phyloP scores from a whole-genome alignment of 2,329 filamentous ascomycete genomes.

The Geosmithia flava region DNA sequence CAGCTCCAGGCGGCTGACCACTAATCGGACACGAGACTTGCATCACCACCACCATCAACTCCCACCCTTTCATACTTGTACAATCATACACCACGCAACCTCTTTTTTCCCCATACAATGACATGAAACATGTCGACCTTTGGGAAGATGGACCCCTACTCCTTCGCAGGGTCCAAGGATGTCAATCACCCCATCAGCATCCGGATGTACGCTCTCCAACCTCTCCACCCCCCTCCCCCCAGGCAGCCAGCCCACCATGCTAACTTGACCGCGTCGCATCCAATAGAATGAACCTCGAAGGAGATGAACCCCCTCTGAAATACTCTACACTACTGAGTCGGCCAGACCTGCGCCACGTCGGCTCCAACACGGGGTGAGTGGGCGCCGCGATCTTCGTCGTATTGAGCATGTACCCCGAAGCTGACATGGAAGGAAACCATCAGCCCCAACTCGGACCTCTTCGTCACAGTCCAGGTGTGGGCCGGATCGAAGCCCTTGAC shows the following conservation, averaged over 20 bases:
- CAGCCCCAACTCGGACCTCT: slow-evolving; percentile 76
- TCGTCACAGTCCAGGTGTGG: slow-evolving; percentile 88
- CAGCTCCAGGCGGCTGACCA: too few relatives aligned
- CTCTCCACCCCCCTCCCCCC: neutral
- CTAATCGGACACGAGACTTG: too few relatives aligned
- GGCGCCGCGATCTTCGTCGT: neutral
- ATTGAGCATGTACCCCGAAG: neutral
- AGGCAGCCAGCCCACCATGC: slow-evolving; percentile 1
- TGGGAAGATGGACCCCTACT: slow-evolving; percentile 78
- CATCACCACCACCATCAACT: too few relatives aligned
- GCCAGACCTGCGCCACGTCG: slow-evolving; percentile 74
- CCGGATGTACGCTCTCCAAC: slow-evolving; percentile 36
- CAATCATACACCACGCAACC: too few relatives aligned
- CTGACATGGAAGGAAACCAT: neutral
- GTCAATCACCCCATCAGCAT: slow-evolving; percentile 62
- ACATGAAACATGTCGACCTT: slow-evolving; percentile 23
- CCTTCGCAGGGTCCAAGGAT: slow-evolving; percentile 81
- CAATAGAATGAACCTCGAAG: slow-evolving; percentile 33
- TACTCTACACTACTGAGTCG: slow-evolving; percentile 63
- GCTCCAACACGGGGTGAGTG: slow-evolving; percentile 64
- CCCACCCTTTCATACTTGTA: too few relatives aligned
- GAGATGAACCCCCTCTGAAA: slow-evolving; percentile 26
- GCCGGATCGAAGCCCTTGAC: slow-evolving; percentile 91
- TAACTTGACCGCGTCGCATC: slow-evolving; percentile 5
- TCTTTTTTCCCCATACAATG: slow-evolving; percentile 8